A percentile compares a stretch with the other conserved stretches of the same genome.
These are phyloP conservation scores for Lachancea fermentati DNA, from an alignment of 805 yeast genomes.

Conservation along the genomic window DNA sequence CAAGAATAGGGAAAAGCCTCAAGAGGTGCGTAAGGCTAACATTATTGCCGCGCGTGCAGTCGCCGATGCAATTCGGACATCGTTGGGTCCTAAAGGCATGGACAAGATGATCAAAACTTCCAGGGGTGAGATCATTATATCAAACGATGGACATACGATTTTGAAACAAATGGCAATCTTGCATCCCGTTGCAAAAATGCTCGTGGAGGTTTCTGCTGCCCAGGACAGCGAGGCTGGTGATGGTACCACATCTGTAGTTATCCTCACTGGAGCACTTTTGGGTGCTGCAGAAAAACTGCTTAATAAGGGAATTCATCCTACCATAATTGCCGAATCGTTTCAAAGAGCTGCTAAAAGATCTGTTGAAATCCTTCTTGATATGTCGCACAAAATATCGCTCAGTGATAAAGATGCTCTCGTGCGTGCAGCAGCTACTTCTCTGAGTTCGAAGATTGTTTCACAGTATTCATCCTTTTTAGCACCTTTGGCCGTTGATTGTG, in stretches of 20 bases:
- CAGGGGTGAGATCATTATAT: slow-evolving; percentile 85
- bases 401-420: slow-evolving; percentile 76
- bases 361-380: slow-evolving; percentile 72
- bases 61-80: slow-evolving; percentile 90
- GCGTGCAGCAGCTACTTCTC: slow-evolving; percentile 91
- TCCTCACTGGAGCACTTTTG: slow-evolving; percentile 85
- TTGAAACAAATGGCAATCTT: slow-evolving; percentile 95
- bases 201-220: slow-evolving; percentile 95
- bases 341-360: slow-evolving; percentile 83
- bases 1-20: slow-evolving; percentile 90
- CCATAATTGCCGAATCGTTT: slow-evolving; percentile 88
- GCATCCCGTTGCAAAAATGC: slow-evolving; percentile 98
- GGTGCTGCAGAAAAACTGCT: slow-evolving; percentile 93
- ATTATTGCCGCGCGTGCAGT: slow-evolving; percentile 92
- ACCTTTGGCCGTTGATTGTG: slow-evolving; percentile 93
- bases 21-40: slow-evolving; percentile 84
- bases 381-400: slow-evolving; percentile 78
- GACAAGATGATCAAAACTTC: slow-evolving; percentile 97
- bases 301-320: slow-evolving; percentile 91
- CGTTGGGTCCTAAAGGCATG: slow-evolving; percentile 99
- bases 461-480: slow-evolving; percentile 83
- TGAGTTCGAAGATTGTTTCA: slow-evolving; percentile 91
- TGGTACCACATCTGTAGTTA: slow-evolving; percentile 97
- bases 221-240: slow-evolving; percentile 99
- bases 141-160: slow-evolving; percentile 98